These are phyloP conservation scores for Herpetospermum pedunculosum DNA, from an alignment of 306 rosid genomes.

Conservation along the genomic window DNA sequence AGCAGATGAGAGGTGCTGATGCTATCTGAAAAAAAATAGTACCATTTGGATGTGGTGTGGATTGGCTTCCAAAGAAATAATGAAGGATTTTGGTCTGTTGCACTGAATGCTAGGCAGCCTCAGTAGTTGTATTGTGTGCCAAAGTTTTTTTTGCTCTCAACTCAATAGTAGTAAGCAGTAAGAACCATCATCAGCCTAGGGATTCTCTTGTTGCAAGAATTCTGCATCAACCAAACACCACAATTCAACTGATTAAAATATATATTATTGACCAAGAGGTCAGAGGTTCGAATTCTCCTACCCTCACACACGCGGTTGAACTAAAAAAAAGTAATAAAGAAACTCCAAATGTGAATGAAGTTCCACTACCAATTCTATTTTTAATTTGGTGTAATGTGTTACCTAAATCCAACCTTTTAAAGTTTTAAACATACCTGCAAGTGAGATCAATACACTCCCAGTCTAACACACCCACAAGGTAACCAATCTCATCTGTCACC, in stretches of 20 bases:
- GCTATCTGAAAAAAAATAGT: neutral
- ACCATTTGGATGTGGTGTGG: neutral
- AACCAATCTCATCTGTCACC: slow-evolving; percentile 38
- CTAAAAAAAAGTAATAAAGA: no score
- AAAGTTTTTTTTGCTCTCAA: neutral
- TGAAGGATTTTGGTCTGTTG: neutral
- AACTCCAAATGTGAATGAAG: neutral
- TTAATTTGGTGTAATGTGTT: neutral
- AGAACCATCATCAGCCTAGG: neutral
- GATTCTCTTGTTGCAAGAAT: slow-evolving; percentile 11
- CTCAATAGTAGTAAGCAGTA: neutral
- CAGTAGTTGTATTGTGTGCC: neutral
- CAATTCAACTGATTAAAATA: neutral
- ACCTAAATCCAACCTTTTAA: neutral
- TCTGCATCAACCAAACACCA: slow-evolving; percentile 1
- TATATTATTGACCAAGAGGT: no score
- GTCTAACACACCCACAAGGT: slow-evolving; percentile 76
- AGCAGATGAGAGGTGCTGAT: neutral
- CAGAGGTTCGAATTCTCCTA: no score
- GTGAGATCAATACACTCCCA: slow-evolving; percentile 59
- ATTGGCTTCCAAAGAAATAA: neutral
- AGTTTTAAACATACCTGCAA: slow-evolving; percentile 40
- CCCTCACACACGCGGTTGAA: no score
- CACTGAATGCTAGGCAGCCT: neutral
- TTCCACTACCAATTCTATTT: neutral